These are phyloP conservation scores for Prunus yedoensis DNA, from an alignment of 331 rosid genomes.

Conservation along the genomic window DNA sequence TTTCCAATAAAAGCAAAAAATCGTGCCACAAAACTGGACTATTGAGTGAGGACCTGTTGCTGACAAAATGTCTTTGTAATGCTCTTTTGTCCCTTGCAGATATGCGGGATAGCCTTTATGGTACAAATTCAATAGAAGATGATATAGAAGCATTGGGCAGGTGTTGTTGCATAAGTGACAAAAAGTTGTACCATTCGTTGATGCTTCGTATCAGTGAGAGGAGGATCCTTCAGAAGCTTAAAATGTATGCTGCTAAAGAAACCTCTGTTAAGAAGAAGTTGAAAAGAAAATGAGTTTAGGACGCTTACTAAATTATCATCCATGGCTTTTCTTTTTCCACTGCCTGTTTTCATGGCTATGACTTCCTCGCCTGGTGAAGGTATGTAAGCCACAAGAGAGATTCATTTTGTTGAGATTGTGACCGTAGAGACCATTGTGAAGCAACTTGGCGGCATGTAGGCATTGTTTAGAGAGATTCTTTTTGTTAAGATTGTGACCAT, in stretches of 20 bases:
- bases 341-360: neutral
- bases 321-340: neutral
- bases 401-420: neutral
- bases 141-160: constrained; percentile 48
- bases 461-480: neutral
- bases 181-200: constrained; percentile 67
- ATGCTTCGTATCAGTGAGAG: constrained; percentile 71
- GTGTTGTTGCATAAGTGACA: constrained; percentile 41
- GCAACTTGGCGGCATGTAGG: neutral
- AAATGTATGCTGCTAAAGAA: constrained; percentile 49
- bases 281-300: constrained; percentile 32
- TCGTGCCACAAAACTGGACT: constrained; percentile 17
- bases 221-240: constrained; percentile 59
- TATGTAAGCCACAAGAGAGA: neutral
- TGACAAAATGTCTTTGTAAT: constrained; percentile 50
- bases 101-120: constrained; percentile 68
- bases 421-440: neutral
- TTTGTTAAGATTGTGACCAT: neutral
- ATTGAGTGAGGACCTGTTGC: constrained; percentile 42
- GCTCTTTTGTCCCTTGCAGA: constrained; percentile 64
- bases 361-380: neutral
- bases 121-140: constrained; percentile 54
- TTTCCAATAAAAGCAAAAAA: constrained; percentile 30
- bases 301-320: neutral
- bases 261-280: constrained; percentile 42